Conservation (phyloP, 202 grass and related monocot genomes). For the Digitaria exilis region DNA sequence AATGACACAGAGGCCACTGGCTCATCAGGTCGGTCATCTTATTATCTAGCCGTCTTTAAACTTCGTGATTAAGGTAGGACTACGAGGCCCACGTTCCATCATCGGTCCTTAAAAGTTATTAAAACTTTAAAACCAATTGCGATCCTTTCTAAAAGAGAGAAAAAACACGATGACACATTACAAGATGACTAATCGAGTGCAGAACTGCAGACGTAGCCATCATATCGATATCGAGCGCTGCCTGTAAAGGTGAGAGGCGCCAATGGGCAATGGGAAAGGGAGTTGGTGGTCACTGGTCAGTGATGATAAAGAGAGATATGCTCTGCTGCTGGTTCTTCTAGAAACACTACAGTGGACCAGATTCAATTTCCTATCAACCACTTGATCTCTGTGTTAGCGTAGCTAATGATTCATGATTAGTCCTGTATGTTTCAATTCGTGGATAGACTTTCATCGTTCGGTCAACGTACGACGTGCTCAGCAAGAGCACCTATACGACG, state of each 20-base stretch:
- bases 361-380: not conserved
- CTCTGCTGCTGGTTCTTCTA: not conserved
- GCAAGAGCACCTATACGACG: no score
- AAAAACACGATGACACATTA: not conserved
- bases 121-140: no score
- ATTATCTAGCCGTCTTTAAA: not conserved
- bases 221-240: not conserved
- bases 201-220: not conserved
- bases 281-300: conserved; percentile 10
- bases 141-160: no score
- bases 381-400: not conserved
- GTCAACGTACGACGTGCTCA: no score
- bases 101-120: no score
- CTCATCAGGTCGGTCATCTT: not conserved
- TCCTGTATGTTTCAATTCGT: no score
- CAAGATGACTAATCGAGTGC: not conserved
- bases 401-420: no score
- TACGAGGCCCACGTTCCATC: not conserved
- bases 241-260: not conserved
- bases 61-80: not conserved
- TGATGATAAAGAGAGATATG: not conserved
- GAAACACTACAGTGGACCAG: not conserved
- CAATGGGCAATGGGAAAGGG: not conserved
- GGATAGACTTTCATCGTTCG: no score
- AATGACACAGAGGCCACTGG: no score